These are phyloP conservation scores for Tolypocladium ovalisporum DNA, from an alignment of 2,329 filamentous ascomycete genomes.

Conservation along the genomic window DNA sequence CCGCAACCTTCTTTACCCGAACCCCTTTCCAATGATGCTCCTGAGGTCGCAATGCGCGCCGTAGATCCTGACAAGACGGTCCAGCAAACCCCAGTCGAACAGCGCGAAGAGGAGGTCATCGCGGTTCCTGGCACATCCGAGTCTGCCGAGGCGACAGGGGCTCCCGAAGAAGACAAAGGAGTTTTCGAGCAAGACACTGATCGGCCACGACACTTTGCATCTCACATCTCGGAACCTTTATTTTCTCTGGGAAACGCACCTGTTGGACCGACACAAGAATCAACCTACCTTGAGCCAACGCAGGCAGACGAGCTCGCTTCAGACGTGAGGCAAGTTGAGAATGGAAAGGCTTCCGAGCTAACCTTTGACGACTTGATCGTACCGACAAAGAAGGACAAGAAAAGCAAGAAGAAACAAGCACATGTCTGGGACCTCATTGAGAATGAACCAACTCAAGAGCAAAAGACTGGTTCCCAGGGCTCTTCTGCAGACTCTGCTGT, in stretches of 20 bases:
- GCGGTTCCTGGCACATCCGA: not conserved
- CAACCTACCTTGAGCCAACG: constrained; percentile 9
- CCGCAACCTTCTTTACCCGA: not conserved
- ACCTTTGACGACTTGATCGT: not conserved
- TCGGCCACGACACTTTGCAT: constrained; percentile 6
- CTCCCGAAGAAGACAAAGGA: not conserved
- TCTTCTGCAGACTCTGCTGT: not conserved
- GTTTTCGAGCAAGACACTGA: not conserved
- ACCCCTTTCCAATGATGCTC: not conserved
- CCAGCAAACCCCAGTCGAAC: not conserved
- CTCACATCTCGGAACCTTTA: constrained; percentile 17
- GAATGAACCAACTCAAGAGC: constrained; percentile 2
- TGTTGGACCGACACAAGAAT: constrained; percentile 13
- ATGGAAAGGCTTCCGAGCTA: constrained; percentile 4
- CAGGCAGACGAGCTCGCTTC: constrained; percentile 11
- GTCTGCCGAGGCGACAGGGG: not conserved
- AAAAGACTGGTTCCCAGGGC: not conserved
- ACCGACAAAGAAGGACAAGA: constrained; percentile 19
- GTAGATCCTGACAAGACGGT: not conserved
- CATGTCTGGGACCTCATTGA: constrained; percentile 3
- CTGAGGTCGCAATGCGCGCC: not conserved
- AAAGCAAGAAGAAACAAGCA: constrained; percentile 19
- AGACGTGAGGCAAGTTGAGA: not conserved
- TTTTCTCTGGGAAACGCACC: constrained; percentile 19
- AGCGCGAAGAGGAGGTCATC: not conserved